Evolutionary conservation across 2,329 filamentous ascomycete genomes (phyloP).

Genomic region (Aspergillus carbonarius): DNA sequence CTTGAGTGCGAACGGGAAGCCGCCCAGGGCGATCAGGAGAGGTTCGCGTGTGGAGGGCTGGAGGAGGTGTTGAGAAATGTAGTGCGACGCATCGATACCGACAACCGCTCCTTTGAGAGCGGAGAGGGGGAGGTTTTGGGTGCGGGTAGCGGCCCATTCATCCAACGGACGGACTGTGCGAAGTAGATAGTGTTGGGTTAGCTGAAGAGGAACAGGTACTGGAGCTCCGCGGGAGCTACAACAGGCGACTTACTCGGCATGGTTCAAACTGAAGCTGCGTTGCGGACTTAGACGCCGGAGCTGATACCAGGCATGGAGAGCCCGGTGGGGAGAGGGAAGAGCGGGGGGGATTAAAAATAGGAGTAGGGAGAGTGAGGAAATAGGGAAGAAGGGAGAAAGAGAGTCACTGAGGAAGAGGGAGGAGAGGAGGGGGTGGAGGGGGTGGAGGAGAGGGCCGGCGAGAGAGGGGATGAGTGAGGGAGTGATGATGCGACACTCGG

Average conservation of each 20-base stretch:
- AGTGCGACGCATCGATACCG: slow-evolving; percentile 87
- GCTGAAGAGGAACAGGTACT: slow-evolving; percentile 1
- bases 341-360: not conserved
- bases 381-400: slow-evolving; percentile 1
- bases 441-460: not conserved
- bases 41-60: slow-evolving; percentile 73
- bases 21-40: slow-evolving; percentile 83
- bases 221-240: slow-evolving; percentile 8
- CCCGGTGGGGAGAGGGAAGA: slow-evolving; percentile 13
- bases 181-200: slow-evolving; percentile 6
- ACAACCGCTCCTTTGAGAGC: slow-evolving; percentile 73
- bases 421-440: not conserved
- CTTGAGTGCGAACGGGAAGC: slow-evolving; percentile 76
- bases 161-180: slow-evolving; percentile 52
- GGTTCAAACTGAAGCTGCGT: slow-evolving; percentile 28
- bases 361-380: slow-evolving; percentile 1
- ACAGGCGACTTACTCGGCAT: slow-evolving; percentile 39
- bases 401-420: not conserved
- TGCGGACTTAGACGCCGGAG: slow-evolving; percentile 23
- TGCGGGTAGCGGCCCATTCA: slow-evolving; percentile 56
- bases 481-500: not conserved
- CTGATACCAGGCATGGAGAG: slow-evolving; percentile 31
- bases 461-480: not conserved
- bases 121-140: slow-evolving; percentile 61
- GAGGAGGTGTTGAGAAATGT: slow-evolving; percentile 75